These are phyloP conservation scores for Apiospora marii DNA, from an alignment of 2,329 filamentous ascomycete genomes.

Conservation along the genomic window DNA sequence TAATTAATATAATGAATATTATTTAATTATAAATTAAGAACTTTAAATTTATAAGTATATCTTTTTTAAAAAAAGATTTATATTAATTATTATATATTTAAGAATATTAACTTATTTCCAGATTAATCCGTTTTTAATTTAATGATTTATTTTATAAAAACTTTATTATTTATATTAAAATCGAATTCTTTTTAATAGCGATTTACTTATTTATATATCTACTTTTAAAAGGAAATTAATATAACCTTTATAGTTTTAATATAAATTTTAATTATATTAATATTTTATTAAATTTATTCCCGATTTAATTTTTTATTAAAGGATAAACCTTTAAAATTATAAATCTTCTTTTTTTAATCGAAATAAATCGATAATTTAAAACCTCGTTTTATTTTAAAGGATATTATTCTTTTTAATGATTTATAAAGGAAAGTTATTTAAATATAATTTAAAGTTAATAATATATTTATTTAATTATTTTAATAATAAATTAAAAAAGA, in stretches of 20 bases:
- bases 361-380: no score
- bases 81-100: no score
- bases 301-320: not conserved
- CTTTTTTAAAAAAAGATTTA: no score
- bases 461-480: no score
- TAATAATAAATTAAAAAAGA: not conserved
- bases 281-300: not conserved
- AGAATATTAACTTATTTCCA: constrained; percentile 28
- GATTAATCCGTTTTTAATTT: not conserved
- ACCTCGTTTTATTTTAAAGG: no score
- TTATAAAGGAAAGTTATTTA: not conserved
- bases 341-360: no score
- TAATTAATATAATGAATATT: no score
- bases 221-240: constrained; percentile 22
- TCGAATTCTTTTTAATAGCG: not conserved
- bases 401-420: no score
- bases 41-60: no score
- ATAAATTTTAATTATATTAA: not conserved
- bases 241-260: constrained; percentile 27
- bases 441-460: not conserved
- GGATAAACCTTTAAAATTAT: no score
- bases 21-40: no score
- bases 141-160: no score
- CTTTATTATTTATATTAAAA: not conserved
- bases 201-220: constrained; percentile 26